Evolutionary conservation across 2,329 filamentous ascomycete genomes (phyloP).

Genomic region (Parasarocladium wereldwijsianum): DNA sequence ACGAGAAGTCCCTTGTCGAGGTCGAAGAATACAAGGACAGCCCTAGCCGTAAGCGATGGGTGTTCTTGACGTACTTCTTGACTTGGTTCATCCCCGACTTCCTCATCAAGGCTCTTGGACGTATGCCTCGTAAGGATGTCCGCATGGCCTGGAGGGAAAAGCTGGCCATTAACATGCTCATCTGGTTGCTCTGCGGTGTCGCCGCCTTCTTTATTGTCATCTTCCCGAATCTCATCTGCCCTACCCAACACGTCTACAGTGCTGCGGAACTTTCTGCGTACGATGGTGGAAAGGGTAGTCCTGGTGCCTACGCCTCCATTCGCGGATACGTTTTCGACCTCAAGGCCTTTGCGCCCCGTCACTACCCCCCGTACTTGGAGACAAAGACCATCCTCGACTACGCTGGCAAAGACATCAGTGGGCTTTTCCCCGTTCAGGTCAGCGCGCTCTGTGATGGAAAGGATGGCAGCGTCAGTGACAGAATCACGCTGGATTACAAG

Average conservation of each 20-base stretch:
- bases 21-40: slow-evolving; percentile 74
- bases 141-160: slow-evolving; percentile 94
- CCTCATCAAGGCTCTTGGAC: slow-evolving; percentile 57
- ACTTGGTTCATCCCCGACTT: slow-evolving; percentile 87
- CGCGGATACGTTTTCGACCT: slow-evolving; percentile 85
- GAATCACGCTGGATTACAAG: slow-evolving; percentile 75
- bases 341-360: slow-evolving; percentile 52
- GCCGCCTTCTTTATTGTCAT: slow-evolving; percentile 81
- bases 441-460: slow-evolving; percentile 77
- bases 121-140: slow-evolving; percentile 86
- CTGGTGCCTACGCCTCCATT: slow-evolving; percentile 58
- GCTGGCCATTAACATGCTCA: slow-evolving; percentile 92
- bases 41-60: slow-evolving; percentile 75
- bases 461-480: slow-evolving; percentile 46
- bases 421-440: slow-evolving; percentile 86
- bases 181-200: slow-evolving; percentile 71
- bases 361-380: slow-evolving; percentile 53
- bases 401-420: slow-evolving; percentile 73
- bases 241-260: slow-evolving; percentile 78
- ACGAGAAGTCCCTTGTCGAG: slow-evolving; percentile 78
- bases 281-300: slow-evolving; percentile 53
- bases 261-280: slow-evolving; percentile 57
- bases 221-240: slow-evolving; percentile 81
- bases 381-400: slow-evolving; percentile 57
- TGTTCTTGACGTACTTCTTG: slow-evolving; percentile 66